phyloP scores from a whole-genome alignment of 805 yeast species.

The Barnettozyma californica region DNA sequence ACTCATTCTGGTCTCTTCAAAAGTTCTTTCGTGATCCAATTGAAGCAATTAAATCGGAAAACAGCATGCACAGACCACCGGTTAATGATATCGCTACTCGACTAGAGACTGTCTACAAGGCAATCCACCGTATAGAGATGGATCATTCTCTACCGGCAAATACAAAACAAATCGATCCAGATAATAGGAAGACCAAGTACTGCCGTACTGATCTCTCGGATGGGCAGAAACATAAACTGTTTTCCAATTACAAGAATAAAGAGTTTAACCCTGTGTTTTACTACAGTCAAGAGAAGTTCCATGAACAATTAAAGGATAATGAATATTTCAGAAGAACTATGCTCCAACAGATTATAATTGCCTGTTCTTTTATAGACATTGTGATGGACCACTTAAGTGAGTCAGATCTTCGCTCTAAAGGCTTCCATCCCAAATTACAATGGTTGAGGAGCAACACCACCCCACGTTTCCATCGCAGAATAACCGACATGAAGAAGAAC shows the following conservation, averaged over 20 bases:
- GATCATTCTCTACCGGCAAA: not conserved
- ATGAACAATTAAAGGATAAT: constrained; percentile 16
- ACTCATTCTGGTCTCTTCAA: constrained; percentile 19
- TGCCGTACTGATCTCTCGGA: constrained; percentile 8
- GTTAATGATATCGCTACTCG: not conserved
- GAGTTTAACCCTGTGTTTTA: constrained; percentile 16
- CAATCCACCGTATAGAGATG: not conserved
- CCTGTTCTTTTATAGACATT: constrained; percentile 1
- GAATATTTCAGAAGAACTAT: constrained; percentile 14
- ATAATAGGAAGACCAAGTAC: constrained; percentile 8
- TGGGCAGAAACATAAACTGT: constrained; percentile 8
- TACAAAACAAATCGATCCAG: not conserved
- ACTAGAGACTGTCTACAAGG: constrained; percentile 1
- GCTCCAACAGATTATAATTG: constrained; percentile 5
- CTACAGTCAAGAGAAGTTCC: constrained; percentile 12
- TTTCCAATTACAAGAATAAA: constrained; percentile 12
- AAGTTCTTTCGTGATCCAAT: constrained; percentile 17
- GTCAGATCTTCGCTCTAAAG: not conserved
- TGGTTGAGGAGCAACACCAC: not conserved
- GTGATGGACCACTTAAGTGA: not conserved
- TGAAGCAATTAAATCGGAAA: not conserved
- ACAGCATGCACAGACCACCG: not conserved
- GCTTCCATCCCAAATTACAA: not conserved
- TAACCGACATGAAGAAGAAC: constrained; percentile 4
- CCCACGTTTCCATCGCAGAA: not conserved